phyloP scores from a whole-genome alignment of 305 asterid genomes.

The Plantago coronopus region DNA sequence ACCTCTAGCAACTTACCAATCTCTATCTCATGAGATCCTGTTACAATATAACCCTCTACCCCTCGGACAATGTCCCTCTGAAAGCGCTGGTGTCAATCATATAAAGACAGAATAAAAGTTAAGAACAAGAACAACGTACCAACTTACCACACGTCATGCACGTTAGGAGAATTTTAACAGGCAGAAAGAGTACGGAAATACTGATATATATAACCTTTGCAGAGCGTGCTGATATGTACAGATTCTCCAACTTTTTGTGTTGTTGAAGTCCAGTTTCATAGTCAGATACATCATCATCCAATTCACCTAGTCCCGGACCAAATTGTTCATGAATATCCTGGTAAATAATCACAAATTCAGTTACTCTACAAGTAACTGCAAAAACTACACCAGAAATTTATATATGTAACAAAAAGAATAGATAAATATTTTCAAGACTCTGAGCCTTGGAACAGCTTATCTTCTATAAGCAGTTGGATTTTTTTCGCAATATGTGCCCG shows the following conservation, averaged over 20 bases:
- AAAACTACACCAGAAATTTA: not conserved
- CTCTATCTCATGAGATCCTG: constrained; percentile 70
- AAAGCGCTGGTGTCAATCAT: constrained; percentile 39
- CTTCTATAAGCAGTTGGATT: no score
- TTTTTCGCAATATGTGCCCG: no score
- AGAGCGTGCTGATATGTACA: constrained; percentile 62
- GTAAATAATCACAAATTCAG: constrained; percentile 9
- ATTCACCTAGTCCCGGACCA: constrained; percentile 48
- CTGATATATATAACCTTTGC: constrained; percentile 50
- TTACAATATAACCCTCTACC: constrained; percentile 53
- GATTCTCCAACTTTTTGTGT: constrained; percentile 55
- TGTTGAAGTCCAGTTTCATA: constrained; percentile 49
- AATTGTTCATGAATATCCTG: constrained; percentile 67
- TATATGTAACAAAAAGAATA: not conserved
- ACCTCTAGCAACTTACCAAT: constrained; percentile 39
- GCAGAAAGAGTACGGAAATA: not conserved
- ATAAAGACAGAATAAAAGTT: constrained; percentile 3
- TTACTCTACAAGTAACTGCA: not conserved
- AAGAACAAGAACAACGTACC: not conserved
- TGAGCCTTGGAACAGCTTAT: no score
- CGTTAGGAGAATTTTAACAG: not conserved
- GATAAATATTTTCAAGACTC: not conserved
- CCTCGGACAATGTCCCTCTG: constrained; percentile 78
- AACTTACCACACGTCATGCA: no score
- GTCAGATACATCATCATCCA: constrained; percentile 36